Base-by-base conservation (phyloP, 108 stramenopile species). In the Nitzschia sp. region DNA sequence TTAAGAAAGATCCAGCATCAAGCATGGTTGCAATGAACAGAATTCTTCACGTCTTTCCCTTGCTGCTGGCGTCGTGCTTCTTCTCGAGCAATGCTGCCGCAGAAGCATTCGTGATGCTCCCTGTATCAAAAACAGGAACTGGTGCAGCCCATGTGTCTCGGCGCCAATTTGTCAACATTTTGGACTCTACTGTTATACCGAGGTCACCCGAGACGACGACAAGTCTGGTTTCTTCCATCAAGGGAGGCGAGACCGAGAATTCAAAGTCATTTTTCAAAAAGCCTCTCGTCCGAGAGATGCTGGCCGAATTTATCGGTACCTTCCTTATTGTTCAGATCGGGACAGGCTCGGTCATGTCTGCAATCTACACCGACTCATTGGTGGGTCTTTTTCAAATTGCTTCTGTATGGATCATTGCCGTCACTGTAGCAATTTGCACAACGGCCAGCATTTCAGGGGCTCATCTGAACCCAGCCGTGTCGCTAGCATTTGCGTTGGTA, bases 291-390 rank as follows among this genome's bases (percentile, higher is more conserved):
- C 81, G 78, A 30, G 66, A 86, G 56, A 58, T 86, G 63, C 27
- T 85, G n/a, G 81, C 85, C 48, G 85, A 86, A 57, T 63, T 73
- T 15, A 47, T 84, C 47, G 86, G 86, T 1, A 87, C 86, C 27
- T 68, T 73, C 33, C 31, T 87, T 22, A 75, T 83, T 57, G 77
- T 87, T 23, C 60, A 71, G 48, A 63, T 84, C 23, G 86, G 86
- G 26, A 73, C 72, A 29, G 79, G 71, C 6, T 47, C 74, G 21
- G 81, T 83, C 53, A 73, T 68, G 57, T 72, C 80, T 15, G 78
- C 80, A 16, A 63, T 77, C 6, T 80, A 71, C 64, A 69, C 63
- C 3, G 73, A 77, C 59, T 65, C 73, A 5, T 55, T 79, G n/a
- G 68, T 78, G 29, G 83, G 82, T 2, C 67, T 87, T 13, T 80